Base-by-base conservation (phyloP, 169 alveolate genomes). In the Cyclospora cayetanensis region DNA sequence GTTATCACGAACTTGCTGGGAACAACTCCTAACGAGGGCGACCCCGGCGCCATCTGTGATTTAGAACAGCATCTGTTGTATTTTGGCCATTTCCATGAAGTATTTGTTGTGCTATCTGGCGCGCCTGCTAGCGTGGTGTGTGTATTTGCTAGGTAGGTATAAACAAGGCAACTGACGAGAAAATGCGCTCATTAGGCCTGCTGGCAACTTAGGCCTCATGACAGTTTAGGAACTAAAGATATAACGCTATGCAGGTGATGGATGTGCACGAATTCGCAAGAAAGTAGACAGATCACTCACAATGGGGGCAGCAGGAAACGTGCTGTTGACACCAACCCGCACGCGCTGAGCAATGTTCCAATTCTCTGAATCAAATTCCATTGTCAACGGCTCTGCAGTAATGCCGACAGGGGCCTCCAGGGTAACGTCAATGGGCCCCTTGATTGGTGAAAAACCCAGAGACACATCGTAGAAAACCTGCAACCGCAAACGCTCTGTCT, bases 361-460 rank as follows among this genome's bases (percentile, higher is more conserved):
- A 46, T 72, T 72, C 4, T 72, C 84, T 18, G 18, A 5, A 31
- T 72, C 63, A 39, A 72, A 72, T 42, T 42, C 15, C 2, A 72
- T 20, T n/a, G 15, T 5, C 5, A 20, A 37, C n/a, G 84, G 84
- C 39, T 41, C 63, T 39, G 41, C 41, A 2, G 25, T 29, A 27
- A 72, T 46, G 11, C 84, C 84, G 11, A 41, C 84, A 15, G 84
- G 84, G 60, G 84, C 84, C 7, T 72, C 39, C 7, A 72, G 4
- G 12, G 63, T 9, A 15, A 72, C 63, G 39, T n/a, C 7, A 5
- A 72, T n/a, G 34, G 50, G 60, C 12, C 60, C 84, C 1, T 41
- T 46, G 4, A 20, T 18, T 34, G 84, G 84, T 52, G 60, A 39
- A 41, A 72, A 72, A 0, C 60, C 35, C 39, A 72, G 35, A 2